These are phyloP conservation scores for Yamadazyma dendronema DNA, from an alignment of 1,139 yeast species.

Conservation along the genomic window DNA sequence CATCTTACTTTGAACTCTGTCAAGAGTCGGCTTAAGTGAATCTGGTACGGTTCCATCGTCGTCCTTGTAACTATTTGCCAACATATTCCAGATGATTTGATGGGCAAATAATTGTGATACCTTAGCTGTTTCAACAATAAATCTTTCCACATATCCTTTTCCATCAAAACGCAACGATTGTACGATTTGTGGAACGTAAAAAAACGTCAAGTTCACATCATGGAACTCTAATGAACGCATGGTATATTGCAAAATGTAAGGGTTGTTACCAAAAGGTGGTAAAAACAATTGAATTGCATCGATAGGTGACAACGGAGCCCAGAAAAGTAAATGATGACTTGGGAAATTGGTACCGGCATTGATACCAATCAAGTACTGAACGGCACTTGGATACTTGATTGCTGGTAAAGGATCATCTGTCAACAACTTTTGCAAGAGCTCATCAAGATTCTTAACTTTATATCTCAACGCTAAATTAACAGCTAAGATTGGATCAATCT, in stretches of 20 bases:
- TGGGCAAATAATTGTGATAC: conserved; percentile 92
- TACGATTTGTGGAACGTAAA: conserved; percentile 97
- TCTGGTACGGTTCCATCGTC: conserved; percentile 84
- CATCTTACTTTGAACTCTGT: conserved; percentile 69
- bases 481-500: conserved; percentile 71
- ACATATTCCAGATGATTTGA: conserved; percentile 97
- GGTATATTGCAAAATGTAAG: conserved; percentile 77
- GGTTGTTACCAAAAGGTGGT: conserved; percentile 69
- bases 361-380: conserved; percentile 53
- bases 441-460: conserved; percentile 39
- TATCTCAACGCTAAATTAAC: conserved; percentile 66
- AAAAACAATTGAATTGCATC: conserved; percentile 83
- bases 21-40: conserved; percentile 77
- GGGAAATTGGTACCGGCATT: conserved; percentile 42
- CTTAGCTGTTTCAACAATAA: conserved; percentile 88
- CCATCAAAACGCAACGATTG: conserved; percentile 83
- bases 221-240: conserved; percentile 88
- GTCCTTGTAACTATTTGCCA: conserved; percentile 88
- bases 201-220: conserved; percentile 86
- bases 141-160: conserved; percentile 82
- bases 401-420: conserved; percentile 60
- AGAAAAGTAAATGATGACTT: conserved; percentile 55
- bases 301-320: conserved; percentile 79
- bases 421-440: conserved; percentile 47
- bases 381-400: conserved; percentile 60